phyloP scores from a whole-genome alignment of 1,284 basidiomycete species.

The Sphagnurus paluster region DNA sequence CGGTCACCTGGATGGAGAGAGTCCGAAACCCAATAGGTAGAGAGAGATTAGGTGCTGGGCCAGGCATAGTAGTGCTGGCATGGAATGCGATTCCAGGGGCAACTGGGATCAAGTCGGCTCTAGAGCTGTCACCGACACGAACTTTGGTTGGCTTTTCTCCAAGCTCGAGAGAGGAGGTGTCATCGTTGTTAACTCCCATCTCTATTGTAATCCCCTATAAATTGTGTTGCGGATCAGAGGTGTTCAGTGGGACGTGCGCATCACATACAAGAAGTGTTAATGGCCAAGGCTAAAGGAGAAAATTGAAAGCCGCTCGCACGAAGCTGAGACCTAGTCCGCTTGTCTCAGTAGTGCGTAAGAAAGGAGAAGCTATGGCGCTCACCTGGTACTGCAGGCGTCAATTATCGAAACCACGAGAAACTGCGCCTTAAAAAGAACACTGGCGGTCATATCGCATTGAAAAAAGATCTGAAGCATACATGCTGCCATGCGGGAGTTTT shows the following conservation, averaged over 20 bases:
- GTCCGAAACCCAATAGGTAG: slow-evolving; percentile 20
- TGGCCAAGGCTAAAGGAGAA: too few relatives aligned
- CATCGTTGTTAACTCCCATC: slow-evolving; percentile 3
- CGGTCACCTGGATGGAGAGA: slow-evolving; percentile 20
- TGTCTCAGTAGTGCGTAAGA: neutral
- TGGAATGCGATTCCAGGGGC: slow-evolving; percentile 7
- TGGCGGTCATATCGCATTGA: neutral
- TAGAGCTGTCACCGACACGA: slow-evolving; percentile 5
- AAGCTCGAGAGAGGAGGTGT: slow-evolving; percentile 3
- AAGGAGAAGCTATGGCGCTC: neutral
- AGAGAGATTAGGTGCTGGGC: slow-evolving; percentile 7
- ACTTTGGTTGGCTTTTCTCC: slow-evolving; percentile 5
- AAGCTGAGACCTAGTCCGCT: too few relatives aligned
- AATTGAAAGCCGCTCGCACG: too few relatives aligned
- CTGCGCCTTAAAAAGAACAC: neutral
- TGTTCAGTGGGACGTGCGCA: neutral
- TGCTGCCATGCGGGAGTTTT: slow-evolving; percentile 1
- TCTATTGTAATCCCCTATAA: neutral
- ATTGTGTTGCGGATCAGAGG: neutral
- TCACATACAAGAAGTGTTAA: too few relatives aligned
- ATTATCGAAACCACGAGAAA: neutral
- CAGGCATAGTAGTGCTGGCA: neutral
- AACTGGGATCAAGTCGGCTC: too few relatives aligned
- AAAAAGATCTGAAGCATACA: too few relatives aligned
- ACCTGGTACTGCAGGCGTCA: neutral